These are phyloP conservation scores for Tetragonia tetragonoides DNA, from an alignment of 148 eudicot species.

Conservation along the genomic window DNA sequence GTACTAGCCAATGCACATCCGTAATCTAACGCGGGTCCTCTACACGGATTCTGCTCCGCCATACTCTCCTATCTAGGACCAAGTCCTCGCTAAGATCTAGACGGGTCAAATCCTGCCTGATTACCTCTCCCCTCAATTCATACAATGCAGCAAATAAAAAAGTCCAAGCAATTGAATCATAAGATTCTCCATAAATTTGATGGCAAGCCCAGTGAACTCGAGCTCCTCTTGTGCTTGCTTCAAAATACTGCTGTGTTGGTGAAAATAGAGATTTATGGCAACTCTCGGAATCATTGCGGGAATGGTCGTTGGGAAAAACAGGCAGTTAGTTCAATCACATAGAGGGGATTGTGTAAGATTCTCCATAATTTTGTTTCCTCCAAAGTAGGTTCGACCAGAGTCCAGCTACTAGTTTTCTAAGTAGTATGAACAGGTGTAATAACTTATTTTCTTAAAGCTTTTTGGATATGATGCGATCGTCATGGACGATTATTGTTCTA, in stretches of 20 bases:
- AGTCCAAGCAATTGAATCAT: background rate
- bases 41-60: no score
- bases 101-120: no score
- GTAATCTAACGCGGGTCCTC: no score
- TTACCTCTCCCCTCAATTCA: no score
- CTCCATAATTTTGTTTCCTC: background rate
- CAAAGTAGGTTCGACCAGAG: background rate
- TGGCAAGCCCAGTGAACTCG: background rate
- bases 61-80: no score
- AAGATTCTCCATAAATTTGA: background rate
- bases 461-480: no score
- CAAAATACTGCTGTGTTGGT: background rate
- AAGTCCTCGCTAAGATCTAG: no score
- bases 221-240: background rate
- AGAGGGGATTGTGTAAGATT: background rate
- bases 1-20: no score
- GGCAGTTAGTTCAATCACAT: background rate
- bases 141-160: no score
- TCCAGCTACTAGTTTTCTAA: background rate
- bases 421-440: background rate
- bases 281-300: background rate
- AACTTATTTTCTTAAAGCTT: no score
- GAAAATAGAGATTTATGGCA: background rate
- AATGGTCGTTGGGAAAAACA: background rate
- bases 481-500: no score